Percentiles rank a stretch among this genome's conserved stretches.
Evolutionary conservation across 768 basidiomycete genomes (phyloP).

Genomic region (Podaxis mareebaensis): DNA sequence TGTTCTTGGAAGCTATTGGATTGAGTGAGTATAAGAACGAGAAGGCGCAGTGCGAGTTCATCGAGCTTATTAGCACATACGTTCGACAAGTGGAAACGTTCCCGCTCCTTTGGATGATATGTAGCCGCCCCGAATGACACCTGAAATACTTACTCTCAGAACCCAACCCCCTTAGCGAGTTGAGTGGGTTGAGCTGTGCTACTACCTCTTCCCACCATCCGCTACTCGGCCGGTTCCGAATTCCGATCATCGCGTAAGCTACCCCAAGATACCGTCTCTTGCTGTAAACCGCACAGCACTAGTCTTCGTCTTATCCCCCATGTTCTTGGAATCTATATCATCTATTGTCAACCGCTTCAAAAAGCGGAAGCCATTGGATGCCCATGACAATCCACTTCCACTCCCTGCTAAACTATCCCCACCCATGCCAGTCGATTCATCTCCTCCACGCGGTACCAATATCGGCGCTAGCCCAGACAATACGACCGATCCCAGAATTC

Average conservation of each 20-base stretch:
- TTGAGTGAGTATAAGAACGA: background rate
- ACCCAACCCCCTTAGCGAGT: background rate
- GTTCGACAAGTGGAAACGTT: too few relatives aligned
- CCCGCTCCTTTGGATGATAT: too few relatives aligned
- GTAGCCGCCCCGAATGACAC: too few relatives aligned
- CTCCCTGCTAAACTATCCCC: background rate
- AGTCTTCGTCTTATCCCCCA: background rate
- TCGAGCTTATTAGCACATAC: background rate
- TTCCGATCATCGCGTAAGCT: background rate
- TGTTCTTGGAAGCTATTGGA: too few relatives aligned
- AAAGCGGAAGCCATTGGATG: background rate
- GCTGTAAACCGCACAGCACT: too few relatives aligned
- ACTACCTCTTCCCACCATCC: background rate
- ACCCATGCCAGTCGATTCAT: background rate
- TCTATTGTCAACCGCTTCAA: background rate
- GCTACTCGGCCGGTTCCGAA: background rate
- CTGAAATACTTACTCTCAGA: too few relatives aligned
- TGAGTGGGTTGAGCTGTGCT: background rate
- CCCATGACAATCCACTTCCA: background rate
- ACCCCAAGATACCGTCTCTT: too few relatives aligned
- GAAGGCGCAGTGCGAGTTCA: constrained; percentile 4
- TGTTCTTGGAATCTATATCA: background rate
- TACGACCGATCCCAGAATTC: background rate
- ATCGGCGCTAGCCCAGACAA: background rate
- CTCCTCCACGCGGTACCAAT: background rate